Evolutionary conservation across 176 grass and related monocot species (phyloP).

Genomic region (Avena eriantha): DNA sequence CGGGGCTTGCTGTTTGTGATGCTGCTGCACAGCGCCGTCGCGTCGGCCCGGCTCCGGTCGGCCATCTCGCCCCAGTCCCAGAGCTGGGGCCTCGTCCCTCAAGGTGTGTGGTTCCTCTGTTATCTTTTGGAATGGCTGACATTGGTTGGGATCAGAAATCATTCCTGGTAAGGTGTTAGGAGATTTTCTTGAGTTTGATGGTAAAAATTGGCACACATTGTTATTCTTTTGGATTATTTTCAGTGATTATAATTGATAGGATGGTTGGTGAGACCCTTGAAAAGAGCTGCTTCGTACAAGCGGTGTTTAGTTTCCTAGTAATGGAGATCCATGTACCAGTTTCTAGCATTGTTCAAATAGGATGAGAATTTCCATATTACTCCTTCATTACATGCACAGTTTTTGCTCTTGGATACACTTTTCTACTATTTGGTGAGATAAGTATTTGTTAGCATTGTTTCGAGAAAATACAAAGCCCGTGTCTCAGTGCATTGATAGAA

Average conservation of each 20-base stretch:
- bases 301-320: background rate
- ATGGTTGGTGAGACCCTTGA: too few species aligned
- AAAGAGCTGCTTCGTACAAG: background rate
- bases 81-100: slow-evolving; percentile 76
- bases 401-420: background rate
- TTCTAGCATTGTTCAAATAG: background rate
- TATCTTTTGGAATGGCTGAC: background rate
- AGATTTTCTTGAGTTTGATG: background rate
- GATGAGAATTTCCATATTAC: background rate
- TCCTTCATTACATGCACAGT: background rate
- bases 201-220: too few species aligned
- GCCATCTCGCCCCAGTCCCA: slow-evolving; percentile 66
- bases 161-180: background rate
- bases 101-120: slow-evolving; percentile 43
- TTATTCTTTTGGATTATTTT: background rate
- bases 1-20: slow-evolving; percentile 60
- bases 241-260: background rate
- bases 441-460: background rate
- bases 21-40: slow-evolving; percentile 76
- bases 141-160: background rate
- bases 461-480: too few species aligned
- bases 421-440: background rate
- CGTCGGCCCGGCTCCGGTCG: slow-evolving; percentile 61
- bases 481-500: too few species aligned
- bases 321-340: background rate